These are phyloP conservation scores for Mycena floridula DNA, from an alignment of 768 basidiomycete genomes.

Conservation along the genomic window DNA sequence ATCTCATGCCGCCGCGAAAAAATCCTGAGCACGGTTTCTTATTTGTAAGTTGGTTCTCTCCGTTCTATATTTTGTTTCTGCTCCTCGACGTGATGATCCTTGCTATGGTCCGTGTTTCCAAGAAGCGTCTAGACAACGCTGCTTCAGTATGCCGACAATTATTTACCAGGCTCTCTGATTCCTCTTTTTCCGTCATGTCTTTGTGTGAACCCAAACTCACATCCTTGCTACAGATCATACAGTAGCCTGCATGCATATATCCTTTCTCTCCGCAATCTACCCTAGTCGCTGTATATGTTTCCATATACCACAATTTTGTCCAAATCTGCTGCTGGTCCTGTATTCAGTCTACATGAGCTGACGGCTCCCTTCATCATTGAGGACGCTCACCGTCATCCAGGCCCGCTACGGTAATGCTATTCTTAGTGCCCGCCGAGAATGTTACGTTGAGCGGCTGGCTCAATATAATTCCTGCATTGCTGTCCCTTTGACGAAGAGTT, in stretches of 20 bases:
- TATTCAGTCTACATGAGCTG: neutral
- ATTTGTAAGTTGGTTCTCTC: too few relatives aligned
- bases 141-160: conserved; percentile 66
- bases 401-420: conserved; percentile 16
- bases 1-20: too few relatives aligned
- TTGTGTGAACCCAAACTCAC: too few relatives aligned
- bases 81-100: conserved; percentile 53
- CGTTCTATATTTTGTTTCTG: conserved; percentile 8
- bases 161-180: conserved; percentile 71
- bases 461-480: conserved; percentile 19
- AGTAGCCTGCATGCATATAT: too few relatives aligned
- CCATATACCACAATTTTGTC: conserved; percentile 19
- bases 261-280: too few relatives aligned
- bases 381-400: conserved; percentile 16
- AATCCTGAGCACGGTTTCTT: too few relatives aligned
- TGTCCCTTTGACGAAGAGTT: conserved; percentile 14
- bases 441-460: conserved; percentile 15
- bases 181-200: conserved; percentile 7
- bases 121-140: conserved; percentile 93
- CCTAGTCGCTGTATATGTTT: too few relatives aligned
- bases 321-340: conserved; percentile 16
- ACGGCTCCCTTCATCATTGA: neutral
- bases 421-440: conserved; percentile 13
- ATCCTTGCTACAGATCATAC: too few relatives aligned
- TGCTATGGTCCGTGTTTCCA: conserved; percentile 97